These are phyloP conservation scores for Suhomyces coccinellae DNA, from an alignment of 1,139 yeast genomes.

Conservation along the genomic window DNA sequence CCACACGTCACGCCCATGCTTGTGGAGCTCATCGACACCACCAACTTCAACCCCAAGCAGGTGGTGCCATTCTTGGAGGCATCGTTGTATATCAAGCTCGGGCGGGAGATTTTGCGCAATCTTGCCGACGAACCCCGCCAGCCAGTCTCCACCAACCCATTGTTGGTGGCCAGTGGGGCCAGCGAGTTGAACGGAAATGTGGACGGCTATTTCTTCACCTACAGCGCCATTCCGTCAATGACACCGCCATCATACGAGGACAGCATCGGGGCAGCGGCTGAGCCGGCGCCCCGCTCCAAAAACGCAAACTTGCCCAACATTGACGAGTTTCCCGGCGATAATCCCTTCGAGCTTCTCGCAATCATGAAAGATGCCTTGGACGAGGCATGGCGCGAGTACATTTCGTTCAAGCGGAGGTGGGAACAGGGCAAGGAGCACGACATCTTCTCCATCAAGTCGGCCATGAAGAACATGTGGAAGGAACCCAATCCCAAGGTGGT, in stretches of 20 bases:
- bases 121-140: conserved; percentile 65
- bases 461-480: conserved; percentile 60
- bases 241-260: conserved; percentile 54
- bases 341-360: conserved; percentile 48
- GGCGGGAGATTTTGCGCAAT: conserved; percentile 57
- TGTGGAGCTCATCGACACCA: conserved; percentile 71
- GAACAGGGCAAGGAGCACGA: conserved; percentile 66
- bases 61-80: conserved; percentile 75
- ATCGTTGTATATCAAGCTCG: conserved; percentile 61
- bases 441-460: conserved; percentile 56
- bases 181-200: conserved; percentile 70
- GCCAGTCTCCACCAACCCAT: conserved; percentile 64
- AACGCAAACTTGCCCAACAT: conserved; percentile 10
- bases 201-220: conserved; percentile 71
- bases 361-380: conserved; percentile 54
- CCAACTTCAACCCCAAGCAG: conserved; percentile 62
- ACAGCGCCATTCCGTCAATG: conserved; percentile 62
- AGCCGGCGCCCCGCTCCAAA: neutral
- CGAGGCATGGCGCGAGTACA: conserved; percentile 75
- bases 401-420: conserved; percentile 55
- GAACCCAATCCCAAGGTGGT: conserved; percentile 27
- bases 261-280: conserved; percentile 5
- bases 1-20: conserved; percentile 59
- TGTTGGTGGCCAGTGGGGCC: conserved; percentile 76
- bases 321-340: conserved; percentile 19